phyloP scores from a whole-genome alignment of 2,329 filamentous ascomycete species.

The Gnomoniopsis smithogilvyi region DNA sequence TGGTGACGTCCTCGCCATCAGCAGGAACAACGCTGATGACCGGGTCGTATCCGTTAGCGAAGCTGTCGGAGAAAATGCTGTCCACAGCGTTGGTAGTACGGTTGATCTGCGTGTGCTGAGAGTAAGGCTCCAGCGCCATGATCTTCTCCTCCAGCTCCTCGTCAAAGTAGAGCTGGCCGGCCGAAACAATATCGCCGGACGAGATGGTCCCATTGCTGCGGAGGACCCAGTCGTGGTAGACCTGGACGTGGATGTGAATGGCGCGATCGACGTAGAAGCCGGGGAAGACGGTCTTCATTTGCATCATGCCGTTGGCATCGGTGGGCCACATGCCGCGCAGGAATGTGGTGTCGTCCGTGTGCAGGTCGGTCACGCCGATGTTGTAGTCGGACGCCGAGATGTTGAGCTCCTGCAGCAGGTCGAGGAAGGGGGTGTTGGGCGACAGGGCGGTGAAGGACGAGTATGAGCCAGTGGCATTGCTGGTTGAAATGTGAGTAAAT shows the following conservation, averaged over 20 bases:
- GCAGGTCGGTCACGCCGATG: slow-evolving; percentile 3
- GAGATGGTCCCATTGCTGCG: slow-evolving; percentile 6
- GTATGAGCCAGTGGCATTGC: slow-evolving; percentile 2
- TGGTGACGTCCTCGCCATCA: slow-evolving; percentile 31
- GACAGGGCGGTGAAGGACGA: slow-evolving; percentile 4
- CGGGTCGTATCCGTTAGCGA: slow-evolving; percentile 27
- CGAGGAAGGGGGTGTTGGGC: slow-evolving; percentile 2
- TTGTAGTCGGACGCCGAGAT: neutral
- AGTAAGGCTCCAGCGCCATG: slow-evolving; percentile 7
- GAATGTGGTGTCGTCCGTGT: slow-evolving; percentile 8
- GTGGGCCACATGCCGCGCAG: slow-evolving; percentile 10
- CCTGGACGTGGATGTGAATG: slow-evolving; percentile 10
- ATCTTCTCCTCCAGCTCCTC: slow-evolving; percentile 1
- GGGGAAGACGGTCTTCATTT: slow-evolving; percentile 9
- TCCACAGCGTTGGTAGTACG: slow-evolving; percentile 15
- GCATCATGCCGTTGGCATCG: slow-evolving; percentile 3
- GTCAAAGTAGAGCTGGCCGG: slow-evolving; percentile 4
- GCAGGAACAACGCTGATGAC: slow-evolving; percentile 28
- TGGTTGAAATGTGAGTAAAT: neutral
- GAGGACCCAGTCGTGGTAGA: slow-evolving; percentile 5
- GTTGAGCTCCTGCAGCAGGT: slow-evolving; percentile 2
- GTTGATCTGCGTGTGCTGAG: slow-evolving; percentile 7
- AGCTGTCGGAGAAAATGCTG: slow-evolving; percentile 19
- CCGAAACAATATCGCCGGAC: neutral
- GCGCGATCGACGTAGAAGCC: slow-evolving; percentile 7